Percentiles rank a stretch among this genome's conserved stretches.
Conservation (phyloP, 176 grass and related monocot species). For the Avena insularis region DNA sequence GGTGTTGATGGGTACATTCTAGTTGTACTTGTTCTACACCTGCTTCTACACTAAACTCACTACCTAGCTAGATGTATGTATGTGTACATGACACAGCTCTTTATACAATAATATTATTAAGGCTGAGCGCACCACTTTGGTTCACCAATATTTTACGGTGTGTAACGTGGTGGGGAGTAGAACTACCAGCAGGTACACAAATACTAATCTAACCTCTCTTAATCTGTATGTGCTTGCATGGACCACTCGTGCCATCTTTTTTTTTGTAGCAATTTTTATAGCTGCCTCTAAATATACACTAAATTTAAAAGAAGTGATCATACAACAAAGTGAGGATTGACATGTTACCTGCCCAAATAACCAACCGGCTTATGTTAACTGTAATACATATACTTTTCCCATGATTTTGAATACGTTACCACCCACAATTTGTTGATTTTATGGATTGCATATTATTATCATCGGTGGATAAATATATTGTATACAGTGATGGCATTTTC, state of each 20-base stretch:
- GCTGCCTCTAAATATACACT: not conserved
- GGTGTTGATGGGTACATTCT: constrained; percentile 20
- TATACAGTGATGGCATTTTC: no score
- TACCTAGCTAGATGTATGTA: not conserved
- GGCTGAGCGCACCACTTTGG: not conserved
- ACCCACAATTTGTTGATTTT: no score
- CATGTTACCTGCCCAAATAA: not conserved
- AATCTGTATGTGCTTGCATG: not conserved
- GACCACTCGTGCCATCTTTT: not conserved
- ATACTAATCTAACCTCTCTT: not conserved
- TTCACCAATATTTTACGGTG: constrained; percentile 3
- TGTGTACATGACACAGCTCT: not conserved
- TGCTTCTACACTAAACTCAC: not conserved
- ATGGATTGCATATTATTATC: no score
- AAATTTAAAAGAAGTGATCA: not conserved
- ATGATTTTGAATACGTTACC: not conserved
- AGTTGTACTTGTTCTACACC: constrained; percentile 6
- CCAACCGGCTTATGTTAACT: not conserved
- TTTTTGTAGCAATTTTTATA: not conserved
- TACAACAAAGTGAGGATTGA: not conserved
- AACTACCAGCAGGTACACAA: not conserved
- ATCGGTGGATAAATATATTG: no score
- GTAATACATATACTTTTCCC: not conserved
- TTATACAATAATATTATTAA: not conserved
- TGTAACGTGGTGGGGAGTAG: constrained; percentile 15